A percentile compares a stretch with the other conserved stretches of the same genome.
phyloP scores from a whole-genome alignment of 768 basidiomycete species.

The Pisolithus orientalis region DNA sequence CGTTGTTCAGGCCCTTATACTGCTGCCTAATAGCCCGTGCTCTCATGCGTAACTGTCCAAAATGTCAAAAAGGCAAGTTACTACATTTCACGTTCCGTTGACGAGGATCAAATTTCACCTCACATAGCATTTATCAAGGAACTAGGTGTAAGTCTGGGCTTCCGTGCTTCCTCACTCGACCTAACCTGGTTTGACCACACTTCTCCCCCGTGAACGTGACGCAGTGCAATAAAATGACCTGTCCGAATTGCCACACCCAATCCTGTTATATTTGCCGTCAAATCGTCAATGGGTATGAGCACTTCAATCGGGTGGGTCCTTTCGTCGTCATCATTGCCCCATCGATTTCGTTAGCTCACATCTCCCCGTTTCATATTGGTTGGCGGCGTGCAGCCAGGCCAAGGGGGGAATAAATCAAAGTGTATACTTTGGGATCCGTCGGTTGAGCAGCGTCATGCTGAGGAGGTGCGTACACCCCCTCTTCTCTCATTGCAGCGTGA shows the following conservation, averaged over 20 bases:
- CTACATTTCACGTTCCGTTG: not conserved
- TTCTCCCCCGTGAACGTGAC: not conserved
- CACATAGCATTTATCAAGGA: constrained; percentile 75
- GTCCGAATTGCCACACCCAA: constrained; percentile 61
- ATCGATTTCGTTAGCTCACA: too few species aligned
- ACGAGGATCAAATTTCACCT: not conserved
- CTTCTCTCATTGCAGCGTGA: not conserved
- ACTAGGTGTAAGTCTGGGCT: constrained; percentile 49
- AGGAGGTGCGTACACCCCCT: constrained; percentile 42
- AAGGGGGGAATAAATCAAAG: constrained; percentile 23
- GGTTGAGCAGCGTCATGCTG: constrained; percentile 56
- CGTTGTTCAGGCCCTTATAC: not conserved
- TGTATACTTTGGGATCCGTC: constrained; percentile 61
- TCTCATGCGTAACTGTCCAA: constrained; percentile 84
- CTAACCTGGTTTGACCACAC: not conserved
- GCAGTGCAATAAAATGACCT: constrained; percentile 91
- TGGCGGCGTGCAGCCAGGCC: too few species aligned
- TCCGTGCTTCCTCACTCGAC: not conserved
- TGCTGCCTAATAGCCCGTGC: constrained; percentile 50
- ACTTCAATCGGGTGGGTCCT: constrained; percentile 51
- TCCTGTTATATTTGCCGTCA: constrained; percentile 85
- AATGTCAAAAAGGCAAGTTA: constrained; percentile 66
- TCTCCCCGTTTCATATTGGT: too few species aligned
- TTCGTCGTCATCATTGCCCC: too few species aligned
- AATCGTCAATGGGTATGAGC: constrained; percentile 69